Evolutionary conservation across 2,329 filamentous ascomycete species (phyloP), one percentile per base, ranked within the genome.

Genomic region (Grosmannia serpens): DNA sequence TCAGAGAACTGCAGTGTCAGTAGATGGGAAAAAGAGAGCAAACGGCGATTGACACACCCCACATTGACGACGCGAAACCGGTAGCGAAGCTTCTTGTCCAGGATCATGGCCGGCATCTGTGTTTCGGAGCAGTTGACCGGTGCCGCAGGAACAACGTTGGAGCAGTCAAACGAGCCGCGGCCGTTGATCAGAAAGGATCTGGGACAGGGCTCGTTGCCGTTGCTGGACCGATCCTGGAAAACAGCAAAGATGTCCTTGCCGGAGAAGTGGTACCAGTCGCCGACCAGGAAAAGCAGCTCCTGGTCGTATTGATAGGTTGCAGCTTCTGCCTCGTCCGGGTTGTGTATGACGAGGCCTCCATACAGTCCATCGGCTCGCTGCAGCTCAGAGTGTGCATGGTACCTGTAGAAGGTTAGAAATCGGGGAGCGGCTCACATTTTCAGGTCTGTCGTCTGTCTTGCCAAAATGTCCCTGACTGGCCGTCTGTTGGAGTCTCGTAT

Each of bases 321-420:
- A 24, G 73, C 70, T 67, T 81, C 85, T 6, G 22, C 10, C 13
- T 74, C 73, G 0, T 80, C 68, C 1, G 79, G 79, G 64, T 88
- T 85, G 53, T 87, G 80, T 9, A 87, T 74, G 55, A 87, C 78
- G 46, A 87, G 69, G 0, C 84, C 77, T 1, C 81, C 82, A 20
- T 83, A 80, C 22, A 65, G 33, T 5, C 86, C 86, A 66, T 89
- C 86, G 1, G 85, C 85, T 59, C 88, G 89, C 67, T 88, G 86
- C n/a, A 79, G 81, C 61, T 77, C 75, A n/a, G 78, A 77, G 67
- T 89, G 86, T 1, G 83, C 86, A 67, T 89, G 86, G 63, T 91
- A 64, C 58, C 58, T 59, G 17, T 56, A 26, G 22, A 9, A 29
- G 24, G 26, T 27, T 3, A 50, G 24, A 20, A 29, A 27, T 13